Base-by-base conservation (phyloP, 768 basidiomycete genomes). In the Kwoniella pini region DNA sequence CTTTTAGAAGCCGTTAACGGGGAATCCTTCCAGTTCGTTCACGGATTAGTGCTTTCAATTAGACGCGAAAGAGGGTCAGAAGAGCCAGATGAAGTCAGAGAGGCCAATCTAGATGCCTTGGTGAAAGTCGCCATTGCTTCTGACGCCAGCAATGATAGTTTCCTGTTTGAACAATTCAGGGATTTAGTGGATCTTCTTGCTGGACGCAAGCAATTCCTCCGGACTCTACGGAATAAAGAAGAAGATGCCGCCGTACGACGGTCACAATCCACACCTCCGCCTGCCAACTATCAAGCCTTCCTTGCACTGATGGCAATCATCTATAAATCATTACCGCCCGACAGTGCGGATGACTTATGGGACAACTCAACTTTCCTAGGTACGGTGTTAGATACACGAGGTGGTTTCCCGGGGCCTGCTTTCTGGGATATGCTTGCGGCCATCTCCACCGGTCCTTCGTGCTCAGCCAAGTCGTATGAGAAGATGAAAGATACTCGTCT, bases 351-450 rank as follows among this genome's bases (percentile, higher is more conserved):
- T 17, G 36, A 67, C 15, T 42, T 72, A 0, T 72, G 71, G 74
- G 60, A 69, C 33, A 62, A 71, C 44, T 39, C 62, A 3, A 53
- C 69, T 11, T 72, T 75, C 51, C 61, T 57, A n/a, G 49, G 63
- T 33, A 62, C 64, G 3, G 62, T 72, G 1, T 59, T 72, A 6
- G 74, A 75, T 33, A 54, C 57, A 9, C 62, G 74, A 2, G 58
- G 59, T 9, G 53, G 43, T 10, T 67, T 59, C 39, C 68, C 70
- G 13, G 63, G 62, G 9, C 65, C 63, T 3, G 65, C 71, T 5
- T 69, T 69, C 53, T 72, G 66, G 65, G 69, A 65, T 11, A 59
- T 75, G 54, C 48, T 72, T 12, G 36, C 57, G 9, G 70, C 71
- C 6, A 67, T 75, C 9, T 68, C 74, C 2, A 48, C 65, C 12